Conservation (phyloP, 768 basidiomycete genomes). For the Tricholoma sp. region DNA sequence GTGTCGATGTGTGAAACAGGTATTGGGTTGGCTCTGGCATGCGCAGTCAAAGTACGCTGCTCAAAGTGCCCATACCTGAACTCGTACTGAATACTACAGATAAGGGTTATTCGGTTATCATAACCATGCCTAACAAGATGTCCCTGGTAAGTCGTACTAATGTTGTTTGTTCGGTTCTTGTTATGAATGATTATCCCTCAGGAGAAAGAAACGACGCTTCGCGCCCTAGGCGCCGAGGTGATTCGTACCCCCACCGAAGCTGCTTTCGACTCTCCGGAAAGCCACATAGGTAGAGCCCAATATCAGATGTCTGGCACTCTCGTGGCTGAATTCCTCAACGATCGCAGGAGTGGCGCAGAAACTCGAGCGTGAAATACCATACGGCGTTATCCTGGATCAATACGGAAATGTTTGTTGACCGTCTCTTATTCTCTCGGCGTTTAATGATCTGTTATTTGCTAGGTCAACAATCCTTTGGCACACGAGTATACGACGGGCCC, state of each 20-base stretch:
- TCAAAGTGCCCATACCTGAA: conserved; percentile 12
- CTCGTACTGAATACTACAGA: conserved; percentile 70
- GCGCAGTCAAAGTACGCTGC: conserved; percentile 80
- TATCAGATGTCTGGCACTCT: conserved; percentile 32
- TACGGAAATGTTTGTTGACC: conserved; percentile 61
- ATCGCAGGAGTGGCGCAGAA: conserved; percentile 79
- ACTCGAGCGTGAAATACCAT: conserved; percentile 71
- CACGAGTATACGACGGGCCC: conserved; percentile 89
- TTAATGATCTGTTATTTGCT: conserved; percentile 6
- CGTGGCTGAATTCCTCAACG: conserved; percentile 88
- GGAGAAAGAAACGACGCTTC: conserved; percentile 92
- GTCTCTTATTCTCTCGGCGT: not conserved
- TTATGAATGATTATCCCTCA: conserved; percentile 16
- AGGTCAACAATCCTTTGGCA: conserved; percentile 84
- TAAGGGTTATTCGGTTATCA: conserved; percentile 91
- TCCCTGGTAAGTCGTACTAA: conserved; percentile 45
- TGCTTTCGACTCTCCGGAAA: conserved; percentile 83
- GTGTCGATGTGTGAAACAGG: conserved; percentile 37
- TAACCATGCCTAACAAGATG: conserved; percentile 95
- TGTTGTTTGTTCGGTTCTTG: not conserved
- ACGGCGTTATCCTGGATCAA: conserved; percentile 91
- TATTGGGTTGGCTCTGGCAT: conserved; percentile 90
- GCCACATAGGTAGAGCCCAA: conserved; percentile 79
- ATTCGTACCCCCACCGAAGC: conserved; percentile 90
- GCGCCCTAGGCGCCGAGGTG: conserved; percentile 91